A percentile compares a stretch with the other conserved stretches of the same genome.
phyloP scores from a whole-genome alignment of 257 asterid species.

The Lavandula angustifolia region DNA sequence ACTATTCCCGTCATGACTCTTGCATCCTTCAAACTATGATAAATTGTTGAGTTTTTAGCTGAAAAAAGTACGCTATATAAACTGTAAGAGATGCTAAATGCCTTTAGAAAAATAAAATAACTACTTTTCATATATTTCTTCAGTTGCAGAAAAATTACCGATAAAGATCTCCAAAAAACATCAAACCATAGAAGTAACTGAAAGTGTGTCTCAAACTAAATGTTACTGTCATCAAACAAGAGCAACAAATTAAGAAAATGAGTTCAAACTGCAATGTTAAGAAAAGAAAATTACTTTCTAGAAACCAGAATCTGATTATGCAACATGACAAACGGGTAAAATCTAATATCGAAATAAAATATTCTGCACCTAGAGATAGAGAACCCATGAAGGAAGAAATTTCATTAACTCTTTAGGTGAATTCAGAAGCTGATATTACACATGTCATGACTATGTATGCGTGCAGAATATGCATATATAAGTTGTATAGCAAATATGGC shows the following conservation, averaged over 20 bases:
- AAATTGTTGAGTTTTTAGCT: background rate
- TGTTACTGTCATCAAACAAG: background rate
- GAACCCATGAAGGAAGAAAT: constrained; percentile 1
- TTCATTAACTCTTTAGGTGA: constrained; percentile 13
- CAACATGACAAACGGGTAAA: background rate
- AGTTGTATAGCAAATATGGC: constrained; percentile 27
- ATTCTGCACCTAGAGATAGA: constrained; percentile 15
- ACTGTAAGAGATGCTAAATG: background rate
- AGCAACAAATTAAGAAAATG: background rate
- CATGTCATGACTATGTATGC: background rate
- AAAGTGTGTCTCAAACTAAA: constrained; percentile 15
- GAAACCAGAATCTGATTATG: constrained; percentile 16
- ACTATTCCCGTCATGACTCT: background rate
- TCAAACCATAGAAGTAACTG: background rate
- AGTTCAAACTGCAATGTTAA: constrained; percentile 8
- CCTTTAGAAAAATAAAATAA: background rate
- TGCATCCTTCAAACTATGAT: background rate
- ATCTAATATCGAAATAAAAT: background rate
- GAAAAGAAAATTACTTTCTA: background rate
- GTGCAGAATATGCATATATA: constrained; percentile 3
- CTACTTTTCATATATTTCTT: background rate
- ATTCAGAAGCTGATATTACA: constrained; percentile 14
- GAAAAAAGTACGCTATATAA: background rate
- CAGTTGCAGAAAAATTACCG: constrained; percentile 2
- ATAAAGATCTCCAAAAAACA: constrained; percentile 3